A percentile compares a stretch with the other conserved stretches of the same genome.
phyloP scores from a whole-genome alignment of 495 filamentous ascomycete species.

The Lichina pygmaea region DNA sequence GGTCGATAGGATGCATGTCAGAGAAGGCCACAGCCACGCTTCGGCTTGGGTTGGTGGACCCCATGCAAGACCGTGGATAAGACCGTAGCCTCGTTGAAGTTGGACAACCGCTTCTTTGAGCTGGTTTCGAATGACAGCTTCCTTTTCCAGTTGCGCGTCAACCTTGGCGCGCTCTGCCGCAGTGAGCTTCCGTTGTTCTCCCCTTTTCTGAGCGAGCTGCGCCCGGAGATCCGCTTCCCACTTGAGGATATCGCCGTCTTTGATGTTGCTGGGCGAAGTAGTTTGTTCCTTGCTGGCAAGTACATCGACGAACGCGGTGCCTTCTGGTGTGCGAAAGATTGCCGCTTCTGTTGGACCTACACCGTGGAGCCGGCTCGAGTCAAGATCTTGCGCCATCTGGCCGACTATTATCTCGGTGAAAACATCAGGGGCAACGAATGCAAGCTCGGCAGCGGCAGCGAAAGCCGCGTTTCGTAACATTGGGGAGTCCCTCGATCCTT shows the following conservation, averaged over 20 bases:
- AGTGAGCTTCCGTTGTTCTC: slow-evolving; percentile 70
- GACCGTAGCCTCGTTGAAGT: slow-evolving; percentile 54
- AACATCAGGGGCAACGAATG: slow-evolving; percentile 69
- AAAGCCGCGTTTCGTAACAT: slow-evolving; percentile 31
- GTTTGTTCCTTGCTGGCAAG: slow-evolving; percentile 47
- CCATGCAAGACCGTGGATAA: slow-evolving; percentile 54
- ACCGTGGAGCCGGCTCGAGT: slow-evolving; percentile 30
- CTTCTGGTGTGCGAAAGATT: slow-evolving; percentile 71
- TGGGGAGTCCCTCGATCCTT: slow-evolving; percentile 1
- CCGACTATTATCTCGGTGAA: slow-evolving; percentile 51
- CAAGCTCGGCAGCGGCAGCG: slow-evolving; percentile 61
- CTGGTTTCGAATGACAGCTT: slow-evolving; percentile 43
- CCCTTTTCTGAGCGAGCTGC: slow-evolving; percentile 78
- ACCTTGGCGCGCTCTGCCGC: slow-evolving; percentile 72
- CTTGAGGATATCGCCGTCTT: slow-evolving; percentile 84
- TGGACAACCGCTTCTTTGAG: slow-evolving; percentile 38
- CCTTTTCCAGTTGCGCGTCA: slow-evolving; percentile 72
- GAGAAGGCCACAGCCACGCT: slow-evolving; percentile 60
- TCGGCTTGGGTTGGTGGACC: slow-evolving; percentile 65
- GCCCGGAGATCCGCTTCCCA: slow-evolving; percentile 86
- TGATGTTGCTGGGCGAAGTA: slow-evolving; percentile 50
- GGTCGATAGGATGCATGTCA: slow-evolving; percentile 38
- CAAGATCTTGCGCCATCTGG: slow-evolving; percentile 43
- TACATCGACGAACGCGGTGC: slow-evolving; percentile 70
- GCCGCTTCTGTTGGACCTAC: slow-evolving; percentile 70